Percentiles rank a stretch among this genome's conserved stretches.
phyloP scores from a whole-genome alignment of 257 asterid species.

The Penstemon davidsonii region DNA sequence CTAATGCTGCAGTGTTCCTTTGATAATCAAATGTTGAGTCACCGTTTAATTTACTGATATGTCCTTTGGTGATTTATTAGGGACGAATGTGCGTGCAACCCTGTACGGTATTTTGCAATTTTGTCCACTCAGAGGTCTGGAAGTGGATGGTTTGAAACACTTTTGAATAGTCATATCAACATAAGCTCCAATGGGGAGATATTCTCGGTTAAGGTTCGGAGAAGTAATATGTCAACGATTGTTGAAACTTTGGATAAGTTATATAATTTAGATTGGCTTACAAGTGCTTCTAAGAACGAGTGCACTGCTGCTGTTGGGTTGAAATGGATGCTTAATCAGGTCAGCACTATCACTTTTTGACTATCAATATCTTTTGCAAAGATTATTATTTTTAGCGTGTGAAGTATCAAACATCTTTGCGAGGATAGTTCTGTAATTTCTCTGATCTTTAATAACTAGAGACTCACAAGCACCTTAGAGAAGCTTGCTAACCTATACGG shows the following conservation, averaged over 20 bases:
- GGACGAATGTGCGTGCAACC: conserved; percentile 81
- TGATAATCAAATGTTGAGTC: conserved; percentile 1
- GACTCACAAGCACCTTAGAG: not conserved
- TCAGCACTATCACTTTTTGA: conserved; percentile 25
- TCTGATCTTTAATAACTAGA: conserved; percentile 8
- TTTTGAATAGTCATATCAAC: conserved; percentile 76
- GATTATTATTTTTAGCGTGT: conserved; percentile 2
- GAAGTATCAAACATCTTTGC: not conserved
- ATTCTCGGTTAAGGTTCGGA: conserved; percentile 77
- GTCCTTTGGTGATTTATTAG: conserved; percentile 40
- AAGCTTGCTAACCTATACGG: conserved; percentile 19
- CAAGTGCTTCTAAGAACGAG: conserved; percentile 94
- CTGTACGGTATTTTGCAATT: conserved; percentile 79
- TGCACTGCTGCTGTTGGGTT: conserved; percentile 98
- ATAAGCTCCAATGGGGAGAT: conserved; percentile 93
- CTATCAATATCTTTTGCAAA: conserved; percentile 11
- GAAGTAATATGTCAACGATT: conserved; percentile 65
- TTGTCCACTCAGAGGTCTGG: conserved; percentile 93
- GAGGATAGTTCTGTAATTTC: conserved; percentile 1
- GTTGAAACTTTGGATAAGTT: conserved; percentile 72
- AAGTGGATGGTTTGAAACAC: conserved; percentile 95
- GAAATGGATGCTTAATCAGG: conserved; percentile 99
- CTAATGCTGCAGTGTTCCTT: conserved; percentile 1
- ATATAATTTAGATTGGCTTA: conserved; percentile 77
- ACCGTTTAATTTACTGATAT: conserved; percentile 17